Evolutionary conservation across 345 rosid species (phyloP).

Genomic region (Gossypium stocksii): DNA sequence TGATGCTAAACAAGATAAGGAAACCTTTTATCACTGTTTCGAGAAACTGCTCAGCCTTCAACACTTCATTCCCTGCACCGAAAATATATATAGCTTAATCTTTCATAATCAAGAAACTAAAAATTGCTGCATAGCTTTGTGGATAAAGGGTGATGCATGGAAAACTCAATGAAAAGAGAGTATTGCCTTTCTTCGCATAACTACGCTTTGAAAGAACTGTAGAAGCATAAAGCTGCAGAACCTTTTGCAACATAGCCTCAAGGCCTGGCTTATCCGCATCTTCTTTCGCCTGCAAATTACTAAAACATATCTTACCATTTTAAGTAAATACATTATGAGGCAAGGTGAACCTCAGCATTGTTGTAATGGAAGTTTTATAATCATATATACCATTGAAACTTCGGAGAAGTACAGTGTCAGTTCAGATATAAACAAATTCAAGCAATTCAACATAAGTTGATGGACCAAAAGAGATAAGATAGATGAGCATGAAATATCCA

Average conservation of each 20-base stretch:
- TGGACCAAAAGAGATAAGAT: neutral
- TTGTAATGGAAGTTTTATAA: neutral
- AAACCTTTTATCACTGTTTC: slow-evolving; percentile 5
- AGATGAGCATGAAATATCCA: neutral
- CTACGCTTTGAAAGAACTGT: slow-evolving; percentile 75
- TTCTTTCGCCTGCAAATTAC: slow-evolving; percentile 66
- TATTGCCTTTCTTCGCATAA: slow-evolving; percentile 82
- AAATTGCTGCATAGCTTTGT: neutral
- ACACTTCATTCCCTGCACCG: slow-evolving; percentile 1
- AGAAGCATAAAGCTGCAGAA: slow-evolving; percentile 85
- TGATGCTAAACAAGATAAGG: neutral
- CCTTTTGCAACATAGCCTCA: slow-evolving; percentile 87
- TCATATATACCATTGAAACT: neutral
- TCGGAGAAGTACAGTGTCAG: neutral
- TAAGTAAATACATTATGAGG: neutral
- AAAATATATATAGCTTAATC: neutral
- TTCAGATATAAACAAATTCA: neutral
- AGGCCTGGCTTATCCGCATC: slow-evolving; percentile 91
- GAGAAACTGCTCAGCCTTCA: neutral
- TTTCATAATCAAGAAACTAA: neutral
- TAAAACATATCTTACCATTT: slow-evolving; percentile 1
- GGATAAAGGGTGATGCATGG: neutral
- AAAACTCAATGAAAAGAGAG: neutral
- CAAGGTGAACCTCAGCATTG: neutral
- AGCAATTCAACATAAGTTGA: neutral